These are phyloP conservation scores for Sclerotinia subarctica DNA, from an alignment of 2,329 filamentous ascomycete genomes.

Conservation along the genomic window DNA sequence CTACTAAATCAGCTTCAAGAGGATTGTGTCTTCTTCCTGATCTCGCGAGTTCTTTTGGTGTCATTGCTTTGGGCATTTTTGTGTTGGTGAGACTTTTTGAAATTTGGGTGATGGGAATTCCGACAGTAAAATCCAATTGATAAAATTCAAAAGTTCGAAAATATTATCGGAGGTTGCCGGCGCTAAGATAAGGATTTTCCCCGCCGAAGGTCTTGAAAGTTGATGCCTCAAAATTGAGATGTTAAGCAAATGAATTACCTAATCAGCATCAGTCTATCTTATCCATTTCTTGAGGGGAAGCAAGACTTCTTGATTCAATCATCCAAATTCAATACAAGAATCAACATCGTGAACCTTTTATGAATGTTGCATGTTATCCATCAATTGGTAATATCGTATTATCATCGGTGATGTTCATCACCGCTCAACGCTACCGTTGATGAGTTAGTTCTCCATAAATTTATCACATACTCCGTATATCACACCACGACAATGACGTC, in stretches of 20 bases:
- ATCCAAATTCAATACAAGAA: neutral
- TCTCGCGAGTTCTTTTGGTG: constrained; percentile 53
- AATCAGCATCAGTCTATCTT: neutral
- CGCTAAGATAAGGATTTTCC: constrained; percentile 23
- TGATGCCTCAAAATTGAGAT: neutral
- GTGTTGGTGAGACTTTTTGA: neutral
- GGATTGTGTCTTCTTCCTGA: constrained; percentile 77
- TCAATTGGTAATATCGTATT: neutral
- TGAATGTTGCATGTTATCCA: neutral
- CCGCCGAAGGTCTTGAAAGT: neutral
- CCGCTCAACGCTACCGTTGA: neutral
- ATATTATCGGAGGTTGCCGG: constrained; percentile 11
- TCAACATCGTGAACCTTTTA: too few relatives aligned
- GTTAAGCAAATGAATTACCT: neutral
- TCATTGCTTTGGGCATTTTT: constrained; percentile 75
- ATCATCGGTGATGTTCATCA: neutral
- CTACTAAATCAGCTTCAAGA: constrained; percentile 80
- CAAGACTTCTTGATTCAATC: neutral
- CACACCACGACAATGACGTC: neutral
- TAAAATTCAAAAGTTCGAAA: constrained; percentile 24
- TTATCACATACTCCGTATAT: neutral
- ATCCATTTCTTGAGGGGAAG: too few relatives aligned
- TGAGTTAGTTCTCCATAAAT: neutral
- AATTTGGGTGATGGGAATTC: constrained; percentile 21
- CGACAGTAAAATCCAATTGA: constrained; percentile 16